phyloP scores from a whole-genome alignment of 2,329 filamentous ascomycete genomes.

The Colletotrichum abscissum region DNA sequence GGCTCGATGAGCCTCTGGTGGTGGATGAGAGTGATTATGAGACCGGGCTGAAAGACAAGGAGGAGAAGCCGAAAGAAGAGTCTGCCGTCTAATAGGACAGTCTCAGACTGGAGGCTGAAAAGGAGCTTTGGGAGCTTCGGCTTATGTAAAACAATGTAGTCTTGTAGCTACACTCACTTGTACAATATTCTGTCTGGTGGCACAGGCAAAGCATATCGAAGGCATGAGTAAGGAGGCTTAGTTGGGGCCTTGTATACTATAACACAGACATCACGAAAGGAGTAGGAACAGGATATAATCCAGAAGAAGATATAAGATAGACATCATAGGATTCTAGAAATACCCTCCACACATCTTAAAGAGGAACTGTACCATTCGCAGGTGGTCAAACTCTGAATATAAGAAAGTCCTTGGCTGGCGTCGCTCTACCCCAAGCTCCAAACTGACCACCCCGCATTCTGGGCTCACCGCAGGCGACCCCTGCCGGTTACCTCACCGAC shows the following conservation, averaged over 20 bases:
- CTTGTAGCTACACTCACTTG: background rate
- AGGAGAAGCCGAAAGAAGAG: background rate
- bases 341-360: background rate
- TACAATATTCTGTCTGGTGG: background rate
- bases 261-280: background rate
- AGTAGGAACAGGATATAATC: background rate
- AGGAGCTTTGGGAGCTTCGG: background rate
- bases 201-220: background rate
- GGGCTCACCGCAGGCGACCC: background rate
- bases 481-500: slow-evolving; percentile 29
- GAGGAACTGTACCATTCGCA: background rate
- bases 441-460: slow-evolving; percentile 24
- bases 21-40: slow-evolving; percentile 25
- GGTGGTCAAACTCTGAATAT: background rate
- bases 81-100: background rate
- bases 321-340: background rate
- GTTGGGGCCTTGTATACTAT: background rate
- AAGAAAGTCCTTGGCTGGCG: background rate
- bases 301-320: background rate
- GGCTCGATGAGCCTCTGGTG: slow-evolving; percentile 49
- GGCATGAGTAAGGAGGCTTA: background rate
- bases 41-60: background rate
- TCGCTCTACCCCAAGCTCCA: slow-evolving; percentile 20
- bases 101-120: background rate
- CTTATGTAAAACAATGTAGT: background rate